A percentile compares a stretch with the other conserved stretches of the same genome.
phyloP scores from a whole-genome alignment of 352 stramenopile species.

The Phytophthora rubi region DNA sequence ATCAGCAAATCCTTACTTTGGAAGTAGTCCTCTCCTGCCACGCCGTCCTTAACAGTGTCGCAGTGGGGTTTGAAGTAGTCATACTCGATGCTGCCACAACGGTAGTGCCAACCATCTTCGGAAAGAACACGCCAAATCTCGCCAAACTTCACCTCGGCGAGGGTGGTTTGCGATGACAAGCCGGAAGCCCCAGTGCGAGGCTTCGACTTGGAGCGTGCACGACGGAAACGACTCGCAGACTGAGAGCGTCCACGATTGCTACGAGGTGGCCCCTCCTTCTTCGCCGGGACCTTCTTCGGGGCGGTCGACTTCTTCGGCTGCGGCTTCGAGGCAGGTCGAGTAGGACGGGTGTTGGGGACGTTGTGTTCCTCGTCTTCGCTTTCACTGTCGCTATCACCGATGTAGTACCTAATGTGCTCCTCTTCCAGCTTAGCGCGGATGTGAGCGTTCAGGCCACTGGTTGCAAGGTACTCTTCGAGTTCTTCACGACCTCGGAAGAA shows the following conservation, averaged over 20 bases:
- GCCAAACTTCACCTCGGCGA: constrained; percentile 64
- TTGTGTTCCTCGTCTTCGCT: constrained; percentile 19
- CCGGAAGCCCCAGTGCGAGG: constrained; percentile 3
- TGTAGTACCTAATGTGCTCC: constrained; percentile 41
- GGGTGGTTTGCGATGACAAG: constrained; percentile 33
- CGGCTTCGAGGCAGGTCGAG: constrained; percentile 1
- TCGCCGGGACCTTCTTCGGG: neutral
- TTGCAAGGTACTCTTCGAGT: constrained; percentile 55
- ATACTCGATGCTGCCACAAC: constrained; percentile 49
- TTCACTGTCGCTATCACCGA: constrained; percentile 15
- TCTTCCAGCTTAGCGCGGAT: constrained; percentile 48
- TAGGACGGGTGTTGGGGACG: neutral
- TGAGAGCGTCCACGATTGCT: constrained; percentile 11
- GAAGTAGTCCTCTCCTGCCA: constrained; percentile 61
- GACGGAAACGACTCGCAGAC: constrained; percentile 20
- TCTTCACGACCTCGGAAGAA: constrained; percentile 55
- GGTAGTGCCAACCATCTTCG: constrained; percentile 60
- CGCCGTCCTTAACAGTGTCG: constrained; percentile 38
- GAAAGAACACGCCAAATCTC: constrained; percentile 59
- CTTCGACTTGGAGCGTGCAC: constrained; percentile 33
- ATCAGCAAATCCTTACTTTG: constrained; percentile 43
- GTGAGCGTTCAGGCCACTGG: constrained; percentile 45
- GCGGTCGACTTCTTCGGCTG: neutral
- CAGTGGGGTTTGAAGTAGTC: constrained; percentile 77
- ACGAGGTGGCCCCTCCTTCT: neutral